Evolutionary conservation across 1,139 yeast species (phyloP).

Genomic region (Sugiyamaella neomexicana): DNA sequence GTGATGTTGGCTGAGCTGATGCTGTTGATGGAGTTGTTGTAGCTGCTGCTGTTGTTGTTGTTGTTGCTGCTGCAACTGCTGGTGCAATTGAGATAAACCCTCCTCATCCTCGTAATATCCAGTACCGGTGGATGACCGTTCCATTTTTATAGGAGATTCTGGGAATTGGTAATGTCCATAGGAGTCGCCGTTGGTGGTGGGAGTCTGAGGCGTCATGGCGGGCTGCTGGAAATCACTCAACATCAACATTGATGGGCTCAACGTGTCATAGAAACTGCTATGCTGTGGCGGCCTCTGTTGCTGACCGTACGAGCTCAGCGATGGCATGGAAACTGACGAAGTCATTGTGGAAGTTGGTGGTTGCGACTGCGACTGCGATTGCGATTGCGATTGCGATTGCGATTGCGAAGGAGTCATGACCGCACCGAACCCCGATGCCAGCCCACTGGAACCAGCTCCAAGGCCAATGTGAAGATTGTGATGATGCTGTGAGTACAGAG

Average conservation of each 20-base stretch:
- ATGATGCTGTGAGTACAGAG: constrained; percentile 3
- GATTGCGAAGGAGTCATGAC: too few species aligned
- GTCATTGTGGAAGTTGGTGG: constrained; percentile 3
- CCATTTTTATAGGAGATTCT: constrained; percentile 15
- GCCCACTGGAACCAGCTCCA: neutral
- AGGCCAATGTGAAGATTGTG: neutral
- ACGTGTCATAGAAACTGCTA: constrained; percentile 3
- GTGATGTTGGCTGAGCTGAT: too few species aligned
- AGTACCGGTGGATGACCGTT: constrained; percentile 12
- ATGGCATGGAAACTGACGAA: constrained; percentile 11
- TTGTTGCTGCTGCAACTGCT: constrained; percentile 1
- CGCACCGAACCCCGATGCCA: neutral
- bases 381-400: too few species aligned
- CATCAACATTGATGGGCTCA: constrained; percentile 19
- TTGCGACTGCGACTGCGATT: too few species aligned
- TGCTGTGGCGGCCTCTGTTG: neutral
- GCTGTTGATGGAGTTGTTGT: too few species aligned
- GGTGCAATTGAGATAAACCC: neutral
- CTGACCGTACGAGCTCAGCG: constrained; percentile 3
- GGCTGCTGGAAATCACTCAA: constrained; percentile 3
- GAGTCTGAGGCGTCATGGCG: neutral
- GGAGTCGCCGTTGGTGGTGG: neutral
- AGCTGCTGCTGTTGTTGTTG: neutral
- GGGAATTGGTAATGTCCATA: constrained; percentile 3
- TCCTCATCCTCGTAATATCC: constrained; percentile 7